phyloP scores from a whole-genome alignment of 306 rosid genomes.

The Pyrus pyrifolia region DNA sequence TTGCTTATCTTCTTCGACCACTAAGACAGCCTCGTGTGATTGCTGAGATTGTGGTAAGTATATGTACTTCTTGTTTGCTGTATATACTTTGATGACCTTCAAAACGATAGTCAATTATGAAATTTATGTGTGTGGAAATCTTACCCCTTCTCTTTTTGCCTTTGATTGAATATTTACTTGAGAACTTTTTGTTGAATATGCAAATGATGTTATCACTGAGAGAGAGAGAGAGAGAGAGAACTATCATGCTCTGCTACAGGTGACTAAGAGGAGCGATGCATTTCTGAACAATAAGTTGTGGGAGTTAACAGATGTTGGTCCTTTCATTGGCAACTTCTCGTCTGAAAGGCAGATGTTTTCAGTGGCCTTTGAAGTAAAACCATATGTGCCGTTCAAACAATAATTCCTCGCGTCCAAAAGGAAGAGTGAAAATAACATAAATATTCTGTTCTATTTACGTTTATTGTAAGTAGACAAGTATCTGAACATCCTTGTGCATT shows the following conservation, averaged over 20 bases:
- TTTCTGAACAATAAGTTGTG: background rate
- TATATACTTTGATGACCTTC: background rate
- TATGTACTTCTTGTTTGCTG: background rate
- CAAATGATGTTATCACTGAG: background rate
- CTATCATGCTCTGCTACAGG: background rate
- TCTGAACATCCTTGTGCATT: background rate
- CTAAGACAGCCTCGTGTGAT: conserved; percentile 55
- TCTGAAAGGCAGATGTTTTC: background rate
- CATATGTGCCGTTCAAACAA: background rate
- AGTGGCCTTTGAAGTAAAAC: background rate
- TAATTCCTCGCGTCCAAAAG: background rate
- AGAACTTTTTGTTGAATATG: background rate
- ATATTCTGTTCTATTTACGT: background rate
- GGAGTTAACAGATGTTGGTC: background rate
- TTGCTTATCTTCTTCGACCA: conserved; percentile 36
- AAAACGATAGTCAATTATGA: background rate
- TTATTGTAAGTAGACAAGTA: background rate
- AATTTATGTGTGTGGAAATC: background rate
- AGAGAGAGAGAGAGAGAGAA: background rate
- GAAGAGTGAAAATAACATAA: background rate
- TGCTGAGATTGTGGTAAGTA: conserved; percentile 68
- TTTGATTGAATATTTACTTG: background rate
- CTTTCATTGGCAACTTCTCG: background rate
- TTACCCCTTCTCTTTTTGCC: background rate
- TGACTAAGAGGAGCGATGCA: background rate